A percentile compares a stretch with the other conserved stretches of the same genome.
phyloP scores from a whole-genome alignment of 2,329 filamentous ascomycete genomes.

The Fusarium poae region DNA sequence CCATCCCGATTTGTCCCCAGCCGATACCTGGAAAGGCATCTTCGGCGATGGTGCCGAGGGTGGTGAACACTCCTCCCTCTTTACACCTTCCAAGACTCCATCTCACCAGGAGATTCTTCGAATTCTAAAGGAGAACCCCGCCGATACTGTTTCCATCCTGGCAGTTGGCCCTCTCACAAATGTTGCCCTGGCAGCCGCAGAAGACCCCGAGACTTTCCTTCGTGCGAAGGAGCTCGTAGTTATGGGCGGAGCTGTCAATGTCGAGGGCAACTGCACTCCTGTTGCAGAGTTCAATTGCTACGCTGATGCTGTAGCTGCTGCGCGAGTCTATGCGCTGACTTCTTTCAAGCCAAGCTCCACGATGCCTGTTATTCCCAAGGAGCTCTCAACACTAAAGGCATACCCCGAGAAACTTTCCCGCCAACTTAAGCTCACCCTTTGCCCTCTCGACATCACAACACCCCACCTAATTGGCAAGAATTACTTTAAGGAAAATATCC shows the following conservation, averaged over 20 bases:
- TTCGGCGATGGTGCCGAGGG: constrained; percentile 63
- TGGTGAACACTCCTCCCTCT: constrained; percentile 68
- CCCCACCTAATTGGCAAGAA: constrained; percentile 73
- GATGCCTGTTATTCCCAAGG: constrained; percentile 76
- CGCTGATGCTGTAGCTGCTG: constrained; percentile 84
- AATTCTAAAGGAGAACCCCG: constrained; percentile 83
- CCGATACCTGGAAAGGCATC: constrained; percentile 79
- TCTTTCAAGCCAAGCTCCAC: constrained; percentile 80
- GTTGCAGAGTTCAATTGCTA: constrained; percentile 96
- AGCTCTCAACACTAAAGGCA: constrained; percentile 64
- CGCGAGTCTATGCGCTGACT: constrained; percentile 81
- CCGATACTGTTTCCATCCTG: constrained; percentile 88
- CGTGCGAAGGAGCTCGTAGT: constrained; percentile 91
- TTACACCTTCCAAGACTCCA: constrained; percentile 79
- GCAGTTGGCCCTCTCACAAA: constrained; percentile 95
- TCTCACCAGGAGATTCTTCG: constrained; percentile 92
- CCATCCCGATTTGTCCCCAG: constrained; percentile 79
- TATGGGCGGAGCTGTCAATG: constrained; percentile 90
- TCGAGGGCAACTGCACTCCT: constrained; percentile 86
- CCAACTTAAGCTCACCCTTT: constrained; percentile 75
- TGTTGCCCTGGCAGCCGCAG: constrained; percentile 85
- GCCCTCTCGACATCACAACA: constrained; percentile 83
- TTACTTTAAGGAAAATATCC: constrained; percentile 69
- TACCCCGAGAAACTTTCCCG: constrained; percentile 76
- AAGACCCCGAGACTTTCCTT: constrained; percentile 90